Conservation (phyloP, 352 stramenopile genomes). For the Phytopythium boreale region DNA sequence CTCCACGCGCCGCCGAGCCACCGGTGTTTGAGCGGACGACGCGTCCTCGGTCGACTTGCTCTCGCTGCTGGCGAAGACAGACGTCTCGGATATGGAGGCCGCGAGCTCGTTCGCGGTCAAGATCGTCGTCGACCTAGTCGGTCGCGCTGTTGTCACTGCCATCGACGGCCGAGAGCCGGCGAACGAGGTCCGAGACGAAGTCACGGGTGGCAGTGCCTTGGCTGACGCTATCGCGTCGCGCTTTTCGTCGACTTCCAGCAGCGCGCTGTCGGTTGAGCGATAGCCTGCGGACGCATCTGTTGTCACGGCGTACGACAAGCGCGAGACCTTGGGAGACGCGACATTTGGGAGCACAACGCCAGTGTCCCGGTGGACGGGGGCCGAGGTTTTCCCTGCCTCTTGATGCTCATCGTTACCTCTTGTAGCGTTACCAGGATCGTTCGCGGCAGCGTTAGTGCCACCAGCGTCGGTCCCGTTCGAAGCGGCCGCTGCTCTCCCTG, state of each 20-base stretch:
- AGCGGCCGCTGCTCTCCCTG: neutral
- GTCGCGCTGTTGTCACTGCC: neutral
- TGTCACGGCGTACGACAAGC: constrained; percentile 17
- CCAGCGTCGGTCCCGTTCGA: neutral
- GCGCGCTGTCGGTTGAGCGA: neutral
- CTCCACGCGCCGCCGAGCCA: constrained; percentile 49
- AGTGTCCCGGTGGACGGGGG: neutral
- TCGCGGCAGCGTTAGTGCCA: neutral
- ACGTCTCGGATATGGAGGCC: neutral
- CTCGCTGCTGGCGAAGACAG: neutral
- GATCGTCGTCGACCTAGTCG: neutral
- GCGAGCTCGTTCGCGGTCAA: neutral
- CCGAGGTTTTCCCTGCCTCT: neutral
- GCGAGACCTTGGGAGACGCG: constrained; percentile 11
- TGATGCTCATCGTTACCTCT: too few relatives aligned
- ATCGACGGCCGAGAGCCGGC: constrained; percentile 1
- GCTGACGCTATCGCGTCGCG: neutral
- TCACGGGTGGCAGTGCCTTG: neutral
- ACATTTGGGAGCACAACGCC: neutral
- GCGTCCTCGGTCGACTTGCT: neutral
- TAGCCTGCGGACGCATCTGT: neutral
- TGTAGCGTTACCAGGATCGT: neutral
- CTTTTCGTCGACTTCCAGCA: constrained; percentile 1
- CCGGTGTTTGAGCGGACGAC: neutral
- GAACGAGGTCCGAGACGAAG: neutral